Conservation (phyloP, 2,329 filamentous ascomycete genomes). For the Hypoxylon sp. region DNA sequence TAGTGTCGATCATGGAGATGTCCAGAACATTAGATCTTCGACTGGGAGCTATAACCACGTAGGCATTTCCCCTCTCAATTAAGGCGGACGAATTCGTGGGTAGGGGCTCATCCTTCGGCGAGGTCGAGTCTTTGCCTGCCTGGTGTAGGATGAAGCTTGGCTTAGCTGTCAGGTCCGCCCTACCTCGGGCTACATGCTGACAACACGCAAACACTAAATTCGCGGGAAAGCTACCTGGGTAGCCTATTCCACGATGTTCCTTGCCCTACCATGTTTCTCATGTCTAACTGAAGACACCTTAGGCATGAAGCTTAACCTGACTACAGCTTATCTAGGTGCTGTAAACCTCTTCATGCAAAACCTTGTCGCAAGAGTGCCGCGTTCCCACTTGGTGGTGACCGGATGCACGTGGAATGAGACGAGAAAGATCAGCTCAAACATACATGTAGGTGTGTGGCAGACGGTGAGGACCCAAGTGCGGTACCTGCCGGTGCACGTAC, state of each 20-base stretch:
- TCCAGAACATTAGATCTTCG: conserved; percentile 5
- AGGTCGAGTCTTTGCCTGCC: conserved; percentile 21
- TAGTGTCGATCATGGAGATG: conserved; percentile 10
- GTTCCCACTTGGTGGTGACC: conserved; percentile 37
- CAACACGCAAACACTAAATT: too few species aligned
- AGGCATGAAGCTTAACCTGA: conserved; percentile 7
- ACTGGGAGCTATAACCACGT: conserved; percentile 1
- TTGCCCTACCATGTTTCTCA: conserved; percentile 3
- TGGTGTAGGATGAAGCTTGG: conserved; percentile 12
- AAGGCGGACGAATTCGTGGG: conserved; percentile 19
- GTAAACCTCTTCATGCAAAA: conserved; percentile 16
- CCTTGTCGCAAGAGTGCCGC: conserved; percentile 29
- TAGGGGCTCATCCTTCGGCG: conserved; percentile 20
- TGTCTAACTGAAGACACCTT: conserved; percentile 1
- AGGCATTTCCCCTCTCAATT: conserved; percentile 1
- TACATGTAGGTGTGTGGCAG: too few species aligned
- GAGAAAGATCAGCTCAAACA: conserved; percentile 21
- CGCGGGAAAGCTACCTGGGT: not conserved
- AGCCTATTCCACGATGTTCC: conserved; percentile 7
- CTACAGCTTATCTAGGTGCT: conserved; percentile 16
- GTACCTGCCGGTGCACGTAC: conserved; percentile 27
- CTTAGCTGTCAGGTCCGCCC: too few species aligned
- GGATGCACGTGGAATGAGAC: conserved; percentile 32
- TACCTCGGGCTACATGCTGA: too few species aligned
- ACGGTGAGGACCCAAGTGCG: conserved; percentile 23